These are phyloP conservation scores for Ophiocordyceps australis DNA, from an alignment of 2,329 filamentous ascomycete genomes.

Conservation along the genomic window DNA sequence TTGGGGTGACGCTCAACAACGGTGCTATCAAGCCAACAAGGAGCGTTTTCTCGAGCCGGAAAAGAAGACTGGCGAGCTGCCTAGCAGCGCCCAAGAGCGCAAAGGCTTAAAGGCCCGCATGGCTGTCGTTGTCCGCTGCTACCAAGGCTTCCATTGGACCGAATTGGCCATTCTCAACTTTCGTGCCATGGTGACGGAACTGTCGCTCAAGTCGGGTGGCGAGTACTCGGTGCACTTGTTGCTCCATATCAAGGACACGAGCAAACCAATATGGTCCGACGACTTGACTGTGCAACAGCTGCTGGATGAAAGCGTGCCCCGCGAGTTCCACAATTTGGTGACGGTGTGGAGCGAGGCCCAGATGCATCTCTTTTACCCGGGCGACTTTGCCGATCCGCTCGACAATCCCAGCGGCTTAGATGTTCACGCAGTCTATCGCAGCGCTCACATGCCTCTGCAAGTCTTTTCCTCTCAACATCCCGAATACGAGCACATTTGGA, in stretches of 20 bases:
- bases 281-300: constrained; percentile 53
- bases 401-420: constrained; percentile 36
- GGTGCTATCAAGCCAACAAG: constrained; percentile 41
- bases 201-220: constrained; percentile 58
- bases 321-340: constrained; percentile 64
- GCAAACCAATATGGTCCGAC: constrained; percentile 67
- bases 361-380: constrained; percentile 61
- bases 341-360: constrained; percentile 74
- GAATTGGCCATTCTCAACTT: constrained; percentile 64
- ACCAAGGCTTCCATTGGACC: constrained; percentile 64
- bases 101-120: constrained; percentile 35
- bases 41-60: constrained; percentile 32
- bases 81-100: constrained; percentile 4
- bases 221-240: constrained; percentile 75
- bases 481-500: constrained; percentile 50
- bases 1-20: constrained; percentile 34
- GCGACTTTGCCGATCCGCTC: constrained; percentile 51
- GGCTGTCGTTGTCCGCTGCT: constrained; percentile 64
- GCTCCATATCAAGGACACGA: constrained; percentile 66
- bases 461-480: constrained; percentile 44
- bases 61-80: constrained; percentile 17
- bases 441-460: constrained; percentile 43
- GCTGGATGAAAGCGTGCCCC: constrained; percentile 44
- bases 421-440: constrained; percentile 53
- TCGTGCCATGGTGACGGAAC: constrained; percentile 62